Evolutionary conservation across 179 eudicot genomes (phyloP).

Genomic region (Amaranthus tricolor): DNA sequence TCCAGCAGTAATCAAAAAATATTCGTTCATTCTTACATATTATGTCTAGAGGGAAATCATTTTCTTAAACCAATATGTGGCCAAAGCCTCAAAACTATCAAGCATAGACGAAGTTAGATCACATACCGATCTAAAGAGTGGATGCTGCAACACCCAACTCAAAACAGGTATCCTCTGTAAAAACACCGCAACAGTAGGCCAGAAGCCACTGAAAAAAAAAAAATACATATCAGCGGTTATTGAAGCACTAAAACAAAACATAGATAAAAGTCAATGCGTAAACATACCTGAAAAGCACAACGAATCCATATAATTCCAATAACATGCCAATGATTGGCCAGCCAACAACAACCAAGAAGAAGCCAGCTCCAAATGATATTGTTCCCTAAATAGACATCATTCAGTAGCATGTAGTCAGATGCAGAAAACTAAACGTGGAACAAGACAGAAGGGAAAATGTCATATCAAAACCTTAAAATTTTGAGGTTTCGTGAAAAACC

Average conservation of each 20-base stretch:
- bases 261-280: neutral
- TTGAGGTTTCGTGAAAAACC: slow-evolving; percentile 76
- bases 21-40: neutral
- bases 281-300: slow-evolving; percentile 79
- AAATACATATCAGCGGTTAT: neutral
- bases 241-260: slow-evolving; percentile 3
- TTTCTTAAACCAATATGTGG: neutral
- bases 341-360: slow-evolving; percentile 75
- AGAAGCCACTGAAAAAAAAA: slow-evolving; percentile 63
- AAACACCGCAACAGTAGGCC: slow-evolving; percentile 89
- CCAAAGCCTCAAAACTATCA: neutral
- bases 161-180: slow-evolving; percentile 85
- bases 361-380: slow-evolving; percentile 72
- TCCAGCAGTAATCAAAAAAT: neutral
- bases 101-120: neutral
- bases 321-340: slow-evolving; percentile 91
- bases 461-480: slow-evolving; percentile 58
- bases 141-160: slow-evolving; percentile 92
- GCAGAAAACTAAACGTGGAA: neutral
- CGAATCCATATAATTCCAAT: slow-evolving; percentile 76
- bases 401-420: slow-evolving; percentile 17
- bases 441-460: neutral
- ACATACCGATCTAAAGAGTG: slow-evolving; percentile 82
- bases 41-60: neutral
- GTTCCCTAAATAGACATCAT: slow-evolving; percentile 57